phyloP scores from a whole-genome alignment of 441 rosid genomes.

The Jatropha podagrica region DNA sequence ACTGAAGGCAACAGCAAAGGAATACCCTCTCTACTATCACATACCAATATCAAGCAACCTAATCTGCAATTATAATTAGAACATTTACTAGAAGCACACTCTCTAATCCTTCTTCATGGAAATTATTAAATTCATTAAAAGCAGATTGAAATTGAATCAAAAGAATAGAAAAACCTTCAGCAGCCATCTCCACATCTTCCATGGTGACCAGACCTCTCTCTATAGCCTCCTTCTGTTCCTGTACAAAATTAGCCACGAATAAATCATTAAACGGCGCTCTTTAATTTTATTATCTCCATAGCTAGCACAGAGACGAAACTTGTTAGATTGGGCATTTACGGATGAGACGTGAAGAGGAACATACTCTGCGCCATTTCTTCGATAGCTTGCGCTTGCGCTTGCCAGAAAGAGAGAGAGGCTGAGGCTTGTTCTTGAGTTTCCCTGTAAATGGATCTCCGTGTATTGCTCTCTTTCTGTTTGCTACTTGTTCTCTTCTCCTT shows the following conservation, averaged over 20 bases:
- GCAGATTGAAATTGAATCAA: background rate
- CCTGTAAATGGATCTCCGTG: constrained; percentile 65
- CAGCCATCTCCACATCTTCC: constrained; percentile 79
- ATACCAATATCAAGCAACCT: background rate
- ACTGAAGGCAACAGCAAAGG: no score
- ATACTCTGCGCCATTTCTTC: constrained; percentile 69
- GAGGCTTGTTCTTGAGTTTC: constrained; percentile 54
- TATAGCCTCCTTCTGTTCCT: constrained; percentile 74
- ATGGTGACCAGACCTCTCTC: constrained; percentile 68
- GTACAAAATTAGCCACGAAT: constrained; percentile 14
- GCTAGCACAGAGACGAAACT: background rate
- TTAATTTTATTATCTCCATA: background rate
- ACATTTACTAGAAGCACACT: background rate
- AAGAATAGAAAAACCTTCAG: constrained; percentile 37
- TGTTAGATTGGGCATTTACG: background rate
- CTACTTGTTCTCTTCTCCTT: constrained; percentile 59
- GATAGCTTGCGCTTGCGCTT: constrained; percentile 78
- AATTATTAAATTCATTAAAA: background rate
- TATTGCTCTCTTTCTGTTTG: constrained; percentile 51
- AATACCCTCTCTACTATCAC: background rate
- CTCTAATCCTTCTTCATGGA: background rate
- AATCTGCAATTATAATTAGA: background rate
- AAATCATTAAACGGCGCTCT: background rate
- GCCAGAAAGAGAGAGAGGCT: constrained; percentile 53
- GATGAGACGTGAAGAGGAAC: background rate